Conservation (phyloP, 768 basidiomycete genomes). For the Paxillus ammoniavirescens region DNA sequence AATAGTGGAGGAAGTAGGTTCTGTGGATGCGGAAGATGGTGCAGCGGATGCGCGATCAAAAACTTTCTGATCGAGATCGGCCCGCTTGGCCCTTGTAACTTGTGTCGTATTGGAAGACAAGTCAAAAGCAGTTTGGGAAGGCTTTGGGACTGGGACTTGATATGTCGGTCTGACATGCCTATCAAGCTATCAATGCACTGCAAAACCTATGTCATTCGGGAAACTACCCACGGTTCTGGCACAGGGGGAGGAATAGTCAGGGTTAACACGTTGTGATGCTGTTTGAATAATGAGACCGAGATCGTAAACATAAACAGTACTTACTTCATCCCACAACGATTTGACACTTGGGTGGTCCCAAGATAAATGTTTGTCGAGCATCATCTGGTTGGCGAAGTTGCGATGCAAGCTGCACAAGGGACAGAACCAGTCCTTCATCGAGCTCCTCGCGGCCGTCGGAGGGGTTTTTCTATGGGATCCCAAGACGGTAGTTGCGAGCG, state of each 20-base stretch:
- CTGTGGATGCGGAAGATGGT: conserved; percentile 9
- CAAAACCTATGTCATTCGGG: background rate
- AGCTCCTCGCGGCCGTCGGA: conserved; percentile 15
- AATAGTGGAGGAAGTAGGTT: conserved; percentile 3
- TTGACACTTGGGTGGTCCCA: conserved; percentile 48
- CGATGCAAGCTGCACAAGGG: conserved; percentile 53
- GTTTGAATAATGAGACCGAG: background rate
- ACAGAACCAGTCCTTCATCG: conserved; percentile 43
- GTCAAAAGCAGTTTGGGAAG: conserved; percentile 1
- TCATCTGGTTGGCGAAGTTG: conserved; percentile 38
- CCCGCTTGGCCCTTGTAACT: background rate
- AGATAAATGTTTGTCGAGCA: conserved; percentile 47
- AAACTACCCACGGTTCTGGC: conserved; percentile 12
- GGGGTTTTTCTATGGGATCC: conserved; percentile 11
- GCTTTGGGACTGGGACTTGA: conserved; percentile 1
- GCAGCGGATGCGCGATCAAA: conserved; percentile 10
- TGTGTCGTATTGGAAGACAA: background rate
- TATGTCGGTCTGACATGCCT: conserved; percentile 3
- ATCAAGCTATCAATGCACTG: background rate
- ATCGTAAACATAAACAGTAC: conserved; percentile 2
- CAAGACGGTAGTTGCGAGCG: conserved; percentile 4
- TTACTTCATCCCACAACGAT: conserved; percentile 36
- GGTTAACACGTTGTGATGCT: conserved; percentile 17
- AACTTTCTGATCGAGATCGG: conserved; percentile 5
- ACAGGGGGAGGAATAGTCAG: conserved; percentile 13